A percentile compares a stretch with the other conserved stretches of the same genome.
Evolutionary conservation across 345 rosid genomes (phyloP).

Genomic region (Melaleuca alternifolia): DNA sequence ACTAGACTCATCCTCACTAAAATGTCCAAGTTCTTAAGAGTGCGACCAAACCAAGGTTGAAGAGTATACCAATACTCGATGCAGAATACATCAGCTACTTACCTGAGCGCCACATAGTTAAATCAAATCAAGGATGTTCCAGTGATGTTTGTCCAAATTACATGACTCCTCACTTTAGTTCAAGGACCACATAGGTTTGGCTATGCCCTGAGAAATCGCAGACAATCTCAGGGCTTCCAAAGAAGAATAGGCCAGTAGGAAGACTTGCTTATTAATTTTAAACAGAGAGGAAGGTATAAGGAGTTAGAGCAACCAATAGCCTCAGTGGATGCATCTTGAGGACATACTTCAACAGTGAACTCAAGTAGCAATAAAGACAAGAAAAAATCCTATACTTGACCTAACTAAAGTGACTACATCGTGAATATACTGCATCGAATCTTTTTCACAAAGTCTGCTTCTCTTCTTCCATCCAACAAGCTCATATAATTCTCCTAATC

Average conservation of each 20-base stretch:
- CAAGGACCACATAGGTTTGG: not conserved
- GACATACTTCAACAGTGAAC: no score
- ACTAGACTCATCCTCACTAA: not conserved
- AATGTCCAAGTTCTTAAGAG: not conserved
- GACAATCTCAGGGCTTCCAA: not conserved
- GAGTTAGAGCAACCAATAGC: not conserved
- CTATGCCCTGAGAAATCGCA: not conserved
- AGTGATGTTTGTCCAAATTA: not conserved
- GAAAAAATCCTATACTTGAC: not conserved
- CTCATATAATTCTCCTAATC: not conserved
- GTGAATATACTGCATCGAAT: not conserved
- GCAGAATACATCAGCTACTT: not conserved
- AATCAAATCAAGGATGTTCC: not conserved
- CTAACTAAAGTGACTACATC: not conserved
- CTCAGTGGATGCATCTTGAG: no score
- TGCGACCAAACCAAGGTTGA: not conserved
- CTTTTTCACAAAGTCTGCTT: not conserved
- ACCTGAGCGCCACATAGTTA: not conserved
- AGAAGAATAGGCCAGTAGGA: not conserved
- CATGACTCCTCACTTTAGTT: not conserved
- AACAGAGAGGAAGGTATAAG: not conserved
- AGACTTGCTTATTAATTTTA: not conserved
- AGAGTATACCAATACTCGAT: not conserved
- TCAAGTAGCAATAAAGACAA: not conserved
- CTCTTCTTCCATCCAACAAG: not conserved